Evolutionary conservation across 805 yeast species (phyloP).

Genomic region (Maudiozyma bulderi): DNA sequence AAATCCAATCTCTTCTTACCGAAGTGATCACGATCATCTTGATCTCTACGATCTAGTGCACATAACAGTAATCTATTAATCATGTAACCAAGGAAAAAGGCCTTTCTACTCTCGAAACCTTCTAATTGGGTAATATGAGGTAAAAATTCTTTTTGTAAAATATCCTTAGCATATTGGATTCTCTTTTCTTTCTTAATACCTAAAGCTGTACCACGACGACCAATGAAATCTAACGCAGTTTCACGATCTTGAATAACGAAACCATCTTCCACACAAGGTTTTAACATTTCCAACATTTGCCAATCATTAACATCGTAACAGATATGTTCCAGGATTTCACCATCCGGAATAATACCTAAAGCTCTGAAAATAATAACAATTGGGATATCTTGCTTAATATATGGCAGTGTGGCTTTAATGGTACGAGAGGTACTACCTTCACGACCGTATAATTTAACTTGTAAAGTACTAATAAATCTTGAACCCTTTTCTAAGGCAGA

Average conservation of each 20-base stretch:
- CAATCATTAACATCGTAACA: conserved; percentile 97
- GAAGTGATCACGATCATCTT: conserved; percentile 98
- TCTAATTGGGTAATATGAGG: conserved; percentile 97
- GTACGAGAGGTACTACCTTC: conserved; percentile 69
- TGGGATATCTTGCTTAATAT: conserved; percentile 93
- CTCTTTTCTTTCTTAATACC: conserved; percentile 97
- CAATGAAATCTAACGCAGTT: conserved; percentile 94
- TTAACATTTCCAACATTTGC: conserved; percentile 98
- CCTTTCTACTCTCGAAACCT: conserved; percentile 94
- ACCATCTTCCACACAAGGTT: conserved; percentile 98
- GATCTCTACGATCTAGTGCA: conserved; percentile 95
- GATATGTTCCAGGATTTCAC: conserved; percentile 95
- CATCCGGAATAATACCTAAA: conserved; percentile 96
- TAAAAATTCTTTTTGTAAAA: conserved; percentile 86
- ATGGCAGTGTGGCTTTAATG: conserved; percentile 91
- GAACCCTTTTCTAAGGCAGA: conserved; percentile 97
- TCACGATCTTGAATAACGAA: conserved; percentile 96
- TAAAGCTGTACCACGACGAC: conserved; percentile 94
- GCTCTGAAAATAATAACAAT: conserved; percentile 96
- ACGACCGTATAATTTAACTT: conserved; percentile 82
- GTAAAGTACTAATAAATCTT: conserved; percentile 85
- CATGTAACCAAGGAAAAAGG: conserved; percentile 95
- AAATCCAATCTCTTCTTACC: conserved; percentile 97
- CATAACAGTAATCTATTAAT: conserved; percentile 88
- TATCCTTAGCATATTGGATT: conserved; percentile 95